Evolutionary conservation across 2,329 filamentous ascomycete species (phyloP).

Genomic region (Microcyclospora pomicola): DNA sequence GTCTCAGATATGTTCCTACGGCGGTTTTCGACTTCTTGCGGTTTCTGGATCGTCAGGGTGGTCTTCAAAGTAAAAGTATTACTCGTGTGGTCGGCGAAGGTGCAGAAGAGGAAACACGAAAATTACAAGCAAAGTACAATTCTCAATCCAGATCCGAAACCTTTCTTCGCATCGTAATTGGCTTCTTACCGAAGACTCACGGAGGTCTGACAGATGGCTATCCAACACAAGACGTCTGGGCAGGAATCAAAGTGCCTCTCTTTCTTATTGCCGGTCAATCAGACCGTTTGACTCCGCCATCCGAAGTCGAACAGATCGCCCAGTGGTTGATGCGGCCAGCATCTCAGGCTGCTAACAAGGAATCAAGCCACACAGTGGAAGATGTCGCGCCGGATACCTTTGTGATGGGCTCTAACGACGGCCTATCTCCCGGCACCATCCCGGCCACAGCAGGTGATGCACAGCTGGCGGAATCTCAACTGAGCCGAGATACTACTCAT

Average conservation of each 20-base stretch:
- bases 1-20: slow-evolving; percentile 54
- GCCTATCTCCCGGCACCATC: background rate
- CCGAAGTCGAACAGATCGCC: slow-evolving; percentile 56
- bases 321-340: slow-evolving; percentile 19
- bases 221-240: slow-evolving; percentile 59
- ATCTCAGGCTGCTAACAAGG: slow-evolving; percentile 2
- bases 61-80: slow-evolving; percentile 64
- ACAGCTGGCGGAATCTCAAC: slow-evolving; percentile 4
- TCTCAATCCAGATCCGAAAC: slow-evolving; percentile 69
- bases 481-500: background rate
- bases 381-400: slow-evolving; percentile 1
- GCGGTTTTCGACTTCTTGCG: slow-evolving; percentile 65
- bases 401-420: background rate
- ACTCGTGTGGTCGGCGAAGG: slow-evolving; percentile 57
- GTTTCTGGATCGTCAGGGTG: slow-evolving; percentile 64
- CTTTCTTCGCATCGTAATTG: slow-evolving; percentile 68
- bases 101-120: slow-evolving; percentile 51
- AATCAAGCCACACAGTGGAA: background rate
- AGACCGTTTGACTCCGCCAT: slow-evolving; percentile 62
- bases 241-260: slow-evolving; percentile 55
- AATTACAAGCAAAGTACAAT: slow-evolving; percentile 62
- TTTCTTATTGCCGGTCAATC: slow-evolving; percentile 65
- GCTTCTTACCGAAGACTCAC: slow-evolving; percentile 35
- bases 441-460: slow-evolving; percentile 6
- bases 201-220: slow-evolving; percentile 31